phyloP scores from a whole-genome alignment of 2,329 filamentous ascomycete species.

The Pseudophaeomoniella oleicola region DNA sequence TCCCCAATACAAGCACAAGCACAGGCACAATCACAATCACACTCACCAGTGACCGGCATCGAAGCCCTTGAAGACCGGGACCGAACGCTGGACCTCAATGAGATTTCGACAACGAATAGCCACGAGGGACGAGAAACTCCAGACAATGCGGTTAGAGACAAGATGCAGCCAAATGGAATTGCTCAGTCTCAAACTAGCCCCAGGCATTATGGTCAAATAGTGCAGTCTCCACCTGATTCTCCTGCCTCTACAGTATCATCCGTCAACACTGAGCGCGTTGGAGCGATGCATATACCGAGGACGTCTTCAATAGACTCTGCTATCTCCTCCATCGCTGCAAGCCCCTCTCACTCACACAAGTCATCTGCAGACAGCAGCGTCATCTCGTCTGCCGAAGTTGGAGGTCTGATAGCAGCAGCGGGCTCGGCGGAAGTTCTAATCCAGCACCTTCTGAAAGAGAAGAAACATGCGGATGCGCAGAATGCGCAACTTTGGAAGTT shows the following conservation, averaged over 20 bases:
- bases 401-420: constrained; percentile 63
- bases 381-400: constrained; percentile 59
- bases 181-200: constrained; percentile 1
- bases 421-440: constrained; percentile 84
- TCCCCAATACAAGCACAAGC: too few species aligned
- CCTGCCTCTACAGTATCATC: constrained; percentile 1
- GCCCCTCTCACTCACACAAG: constrained; percentile 41
- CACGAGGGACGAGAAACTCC: too few species aligned
- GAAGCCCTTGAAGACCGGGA: too few species aligned
- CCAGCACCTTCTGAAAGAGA: constrained; percentile 77
- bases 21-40: too few species aligned
- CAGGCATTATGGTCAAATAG: not conserved
- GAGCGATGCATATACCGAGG: constrained; percentile 35
- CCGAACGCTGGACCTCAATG: too few species aligned
- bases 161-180: constrained; percentile 3
- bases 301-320: constrained; percentile 88
- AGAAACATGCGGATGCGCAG: constrained; percentile 73
- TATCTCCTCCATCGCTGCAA: constrained; percentile 57
- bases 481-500: constrained; percentile 89
- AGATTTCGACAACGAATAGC: too few species aligned
- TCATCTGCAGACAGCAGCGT: constrained; percentile 40
- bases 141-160: not conserved
- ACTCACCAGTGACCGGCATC: too few species aligned
- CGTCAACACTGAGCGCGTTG: not conserved
- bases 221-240: constrained; percentile 2